Base-by-base conservation (phyloP, 805 yeast species). In the Candida manassasensis region DNA sequence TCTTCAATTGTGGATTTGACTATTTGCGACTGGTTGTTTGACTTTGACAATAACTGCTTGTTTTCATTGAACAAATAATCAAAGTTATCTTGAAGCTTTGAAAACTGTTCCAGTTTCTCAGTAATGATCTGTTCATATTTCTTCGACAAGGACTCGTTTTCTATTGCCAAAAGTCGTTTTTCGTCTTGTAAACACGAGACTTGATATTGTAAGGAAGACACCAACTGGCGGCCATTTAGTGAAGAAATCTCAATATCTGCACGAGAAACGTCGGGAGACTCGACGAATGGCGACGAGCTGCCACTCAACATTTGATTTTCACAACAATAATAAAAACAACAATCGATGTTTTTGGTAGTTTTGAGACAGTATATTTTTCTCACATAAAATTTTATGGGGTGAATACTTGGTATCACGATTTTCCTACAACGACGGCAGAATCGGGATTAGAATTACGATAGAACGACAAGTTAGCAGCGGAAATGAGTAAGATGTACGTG, bases 1-100 rank as follows among this genome's bases (percentile, higher is more conserved):
- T 48, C 41, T 4, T 48, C 43, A 3, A 44, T 25, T 17, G 50
- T 44, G 29, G 43, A 39, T 9, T 43, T 39, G n/a, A 44, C 48
- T 4, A 57, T 55, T 27, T 59, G 59, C 19, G 48, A 37, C 25
- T 53, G 59, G 44, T 63, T 64, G 8, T 49, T 51, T 6, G 49
- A 30, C 29, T 63, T 63, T 17, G 63, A 57, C 13, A 56, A 53
- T 21, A 56, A 43, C 31, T 57, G 55, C 19, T 55, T 50, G 36
- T 65, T 50, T 37, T 64, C 65, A 21, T 53, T 54, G 36, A 54
- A 61, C 8, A 65, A 36, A 38, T 40, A 66, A 35, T 63, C 66
- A 29, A 67, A 58, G 41, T 61, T 62, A 19, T 50, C 48, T 41
- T 66, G 62, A 10, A 67, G 47, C 21, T 48, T 52, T 19, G 49